Evolutionary conservation across 2,329 filamentous ascomycete species (phyloP), one percentile per base, ranked within the genome.

Genomic region (Dactylonectria macrodidyma): DNA sequence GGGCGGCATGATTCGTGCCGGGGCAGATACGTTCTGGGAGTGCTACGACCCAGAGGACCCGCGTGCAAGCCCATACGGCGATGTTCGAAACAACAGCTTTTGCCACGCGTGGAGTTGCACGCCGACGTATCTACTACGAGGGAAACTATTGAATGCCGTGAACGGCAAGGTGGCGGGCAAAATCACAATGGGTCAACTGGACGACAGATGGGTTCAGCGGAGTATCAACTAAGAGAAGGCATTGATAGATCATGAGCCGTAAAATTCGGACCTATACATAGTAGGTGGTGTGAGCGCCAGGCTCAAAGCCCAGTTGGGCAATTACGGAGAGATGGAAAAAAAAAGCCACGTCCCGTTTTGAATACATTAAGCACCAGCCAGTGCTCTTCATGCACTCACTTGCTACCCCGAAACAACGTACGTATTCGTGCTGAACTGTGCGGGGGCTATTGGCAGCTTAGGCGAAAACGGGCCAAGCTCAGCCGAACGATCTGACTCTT

Each of bases 51-150:
- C 59, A 6, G 33, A 59, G 11, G 67, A 71, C 59, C 30, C 67
- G 14, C 52, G 58, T 12, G 61, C 67, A 22, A 71, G 63, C 12
- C 69, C 69, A 19, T 71, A 71, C 5, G 69, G 69, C 22, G 69
- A 71, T 48, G 67, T 65, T 9, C 61, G 69, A 22, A 71, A 69
- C 51, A 71, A 71, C 56, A 69, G 69, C 34, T 69, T 69, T 24
- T 71, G 69, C 46, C 69, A 69, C 22, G 69, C 69, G 11, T 71
- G 69, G 69, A 71, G 69, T n/a, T 71, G 69, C 26, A 69, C 67
- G 10, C 69, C 69, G 3, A 71, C 69, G 0, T 68, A 67, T 50
- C 14, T 71, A 5, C 57, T 71, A 11, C 61, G n/a, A 3, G 66
- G 61, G 19, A 57, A 65, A 16, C 52, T 68, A 3, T 19, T 65